Conservation (phyloP, 2,329 filamentous ascomycete genomes). For the Talaromyces islandicus region DNA sequence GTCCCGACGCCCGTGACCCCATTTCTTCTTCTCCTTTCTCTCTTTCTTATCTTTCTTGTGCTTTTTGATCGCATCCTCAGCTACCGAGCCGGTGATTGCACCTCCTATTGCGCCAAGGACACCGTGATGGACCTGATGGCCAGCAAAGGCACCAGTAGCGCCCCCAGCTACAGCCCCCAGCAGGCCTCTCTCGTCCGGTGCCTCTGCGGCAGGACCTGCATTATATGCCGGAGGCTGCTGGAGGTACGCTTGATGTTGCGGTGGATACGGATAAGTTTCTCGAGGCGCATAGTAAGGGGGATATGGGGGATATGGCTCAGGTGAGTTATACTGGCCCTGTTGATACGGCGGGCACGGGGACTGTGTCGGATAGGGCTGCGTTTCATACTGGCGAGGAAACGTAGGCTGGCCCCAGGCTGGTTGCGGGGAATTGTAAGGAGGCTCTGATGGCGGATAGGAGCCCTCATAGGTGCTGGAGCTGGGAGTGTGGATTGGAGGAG, state of each 20-base stretch:
- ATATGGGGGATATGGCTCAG: neutral
- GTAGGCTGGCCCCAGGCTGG: neutral
- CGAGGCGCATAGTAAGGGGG: neutral
- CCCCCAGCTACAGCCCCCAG: slow-evolving; percentile 34
- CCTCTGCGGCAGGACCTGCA: neutral
- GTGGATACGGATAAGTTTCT: neutral
- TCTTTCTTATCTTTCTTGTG: neutral
- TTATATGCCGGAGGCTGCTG: neutral
- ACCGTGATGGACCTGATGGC: slow-evolving; percentile 52
- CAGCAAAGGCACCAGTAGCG: slow-evolving; percentile 51
- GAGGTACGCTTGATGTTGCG: neutral
- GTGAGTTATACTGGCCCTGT: neutral
- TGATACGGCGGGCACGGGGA: neutral
- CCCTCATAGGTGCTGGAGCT: neutral
- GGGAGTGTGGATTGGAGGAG: neutral
- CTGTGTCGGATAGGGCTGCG: neutral
- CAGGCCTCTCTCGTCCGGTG: neutral
- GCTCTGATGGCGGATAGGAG: neutral
- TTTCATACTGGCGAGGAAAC: neutral
- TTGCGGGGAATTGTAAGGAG: neutral
- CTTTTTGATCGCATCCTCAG: slow-evolving; percentile 17
- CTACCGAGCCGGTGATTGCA: slow-evolving; percentile 50
- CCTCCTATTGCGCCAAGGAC: slow-evolving; percentile 54
- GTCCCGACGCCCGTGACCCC: neutral
- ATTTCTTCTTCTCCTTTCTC: slow-evolving; percentile 2